Conservation (phyloP, 805 yeast species). For the Ogataea nitratoaversa region DNA sequence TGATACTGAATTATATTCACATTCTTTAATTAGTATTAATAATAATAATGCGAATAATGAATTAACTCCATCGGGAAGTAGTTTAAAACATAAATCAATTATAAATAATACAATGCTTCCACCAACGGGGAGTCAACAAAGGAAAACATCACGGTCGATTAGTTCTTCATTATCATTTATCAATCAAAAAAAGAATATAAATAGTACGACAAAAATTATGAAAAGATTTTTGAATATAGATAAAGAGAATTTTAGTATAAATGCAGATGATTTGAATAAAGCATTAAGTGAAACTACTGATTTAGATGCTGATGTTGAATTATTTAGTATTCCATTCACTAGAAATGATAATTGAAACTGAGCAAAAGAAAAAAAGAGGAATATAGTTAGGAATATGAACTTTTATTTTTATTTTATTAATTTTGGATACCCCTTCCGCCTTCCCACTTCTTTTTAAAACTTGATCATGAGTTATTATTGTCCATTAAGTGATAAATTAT, state of each 20-base stretch:
- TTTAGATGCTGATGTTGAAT: slow-evolving; percentile 1
- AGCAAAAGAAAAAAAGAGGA: too few species aligned
- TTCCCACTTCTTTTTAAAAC: too few species aligned
- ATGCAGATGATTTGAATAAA: slow-evolving; percentile 27
- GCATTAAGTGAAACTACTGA: slow-evolving; percentile 21
- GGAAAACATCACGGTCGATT: too few species aligned
- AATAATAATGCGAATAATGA: slow-evolving; percentile 3
- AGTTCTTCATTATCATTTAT: neutral
- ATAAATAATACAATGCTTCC: too few species aligned
- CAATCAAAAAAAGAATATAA: slow-evolving; percentile 1
- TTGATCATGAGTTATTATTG: too few species aligned
- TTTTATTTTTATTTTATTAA: too few species aligned
- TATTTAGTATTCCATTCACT: slow-evolving; percentile 7
- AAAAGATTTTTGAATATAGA: too few species aligned
- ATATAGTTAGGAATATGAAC: too few species aligned
- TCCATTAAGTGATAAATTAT: too few species aligned
- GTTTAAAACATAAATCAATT: slow-evolving; percentile 1
- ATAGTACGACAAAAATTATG: too few species aligned
- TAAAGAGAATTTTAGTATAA: slow-evolving; percentile 22
- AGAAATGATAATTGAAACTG: neutral
- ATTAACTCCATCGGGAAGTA: slow-evolving; percentile 3
- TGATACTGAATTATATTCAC: slow-evolving; percentile 27
- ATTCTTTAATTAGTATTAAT: slow-evolving; percentile 2
- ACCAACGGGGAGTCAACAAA: too few species aligned
- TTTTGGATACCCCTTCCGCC: too few species aligned